phyloP scores from a whole-genome alignment of 2,329 filamentous ascomycete genomes.

The Phialophora verrucosa region DNA sequence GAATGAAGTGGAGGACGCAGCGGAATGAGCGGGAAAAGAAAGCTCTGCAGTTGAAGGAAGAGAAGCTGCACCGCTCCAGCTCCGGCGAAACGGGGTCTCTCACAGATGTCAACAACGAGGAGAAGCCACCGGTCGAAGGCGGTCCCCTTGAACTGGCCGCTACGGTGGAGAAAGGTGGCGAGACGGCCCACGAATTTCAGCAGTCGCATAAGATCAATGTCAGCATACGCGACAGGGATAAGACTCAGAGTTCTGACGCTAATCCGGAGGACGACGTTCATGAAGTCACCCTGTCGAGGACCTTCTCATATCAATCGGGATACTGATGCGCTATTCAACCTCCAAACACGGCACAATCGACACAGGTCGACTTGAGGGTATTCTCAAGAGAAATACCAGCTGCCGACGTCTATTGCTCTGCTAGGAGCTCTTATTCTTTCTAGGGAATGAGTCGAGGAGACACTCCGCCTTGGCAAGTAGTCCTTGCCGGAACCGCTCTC shows the following conservation, averaged over 20 bases:
- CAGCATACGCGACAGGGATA: not conserved
- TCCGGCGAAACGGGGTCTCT: not conserved
- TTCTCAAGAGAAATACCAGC: not conserved
- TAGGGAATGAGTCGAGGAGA: not conserved
- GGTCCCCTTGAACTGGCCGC: conserved; percentile 22
- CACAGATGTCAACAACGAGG: not conserved
- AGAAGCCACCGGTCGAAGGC: conserved; percentile 25
- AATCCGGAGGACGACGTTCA: conserved; percentile 9
- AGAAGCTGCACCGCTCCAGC: conserved; percentile 10
- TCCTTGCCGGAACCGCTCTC: no score
- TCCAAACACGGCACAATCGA: not conserved
- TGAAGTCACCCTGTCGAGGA: conserved; percentile 20
- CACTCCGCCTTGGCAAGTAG: not conserved
- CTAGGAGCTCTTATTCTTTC: not conserved
- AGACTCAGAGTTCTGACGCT: not conserved
- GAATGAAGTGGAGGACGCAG: conserved; percentile 43
- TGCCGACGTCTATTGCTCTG: not conserved
- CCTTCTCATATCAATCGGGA: conserved; percentile 26
- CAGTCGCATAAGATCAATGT: not conserved
- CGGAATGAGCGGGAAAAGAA: conserved; percentile 29
- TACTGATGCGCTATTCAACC: conserved; percentile 7
- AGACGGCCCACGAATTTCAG: not conserved
- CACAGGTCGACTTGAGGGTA: not conserved
- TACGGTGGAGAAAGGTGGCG: conserved; percentile 10
- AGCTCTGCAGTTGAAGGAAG: conserved; percentile 31